A percentile compares a stretch with the other conserved stretches of the same genome.
Conservation (phyloP, 225 moss, liverwort and hornwort species). For the Rhytidiadelphus loreus region DNA sequence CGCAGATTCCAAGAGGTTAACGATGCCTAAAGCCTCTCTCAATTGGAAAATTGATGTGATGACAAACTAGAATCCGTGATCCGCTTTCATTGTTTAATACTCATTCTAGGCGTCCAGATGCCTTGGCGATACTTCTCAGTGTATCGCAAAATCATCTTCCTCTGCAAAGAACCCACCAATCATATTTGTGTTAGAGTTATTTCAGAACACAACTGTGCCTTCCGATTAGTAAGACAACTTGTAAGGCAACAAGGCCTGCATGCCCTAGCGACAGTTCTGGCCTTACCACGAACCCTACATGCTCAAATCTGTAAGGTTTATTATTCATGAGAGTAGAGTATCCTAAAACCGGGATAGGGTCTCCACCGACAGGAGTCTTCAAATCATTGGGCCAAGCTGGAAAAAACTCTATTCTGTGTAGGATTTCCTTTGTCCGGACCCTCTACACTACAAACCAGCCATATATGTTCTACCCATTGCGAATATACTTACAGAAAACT, state of each 20-base stretch:
- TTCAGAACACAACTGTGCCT: background rate
- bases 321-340: background rate
- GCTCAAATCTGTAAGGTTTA: background rate
- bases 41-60: background rate
- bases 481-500: background rate
- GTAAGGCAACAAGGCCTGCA: background rate
- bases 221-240: background rate
- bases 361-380: too few species aligned
- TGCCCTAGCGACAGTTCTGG: background rate
- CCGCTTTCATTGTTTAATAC: constrained; percentile 8
- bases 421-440: background rate
- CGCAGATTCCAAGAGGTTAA: constrained; percentile 3
- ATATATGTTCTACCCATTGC: background rate
- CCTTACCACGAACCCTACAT: background rate
- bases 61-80: background rate
- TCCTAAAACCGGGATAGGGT: background rate
- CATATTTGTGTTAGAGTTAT: background rate
- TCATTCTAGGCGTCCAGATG: constrained; percentile 57
- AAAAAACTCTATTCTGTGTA: background rate
- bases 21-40: constrained; percentile 1
- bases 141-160: constrained; percentile 73
- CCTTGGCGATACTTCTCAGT: constrained; percentile 88
- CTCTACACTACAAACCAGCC: too few species aligned
- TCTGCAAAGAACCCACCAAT: constrained; percentile 25
- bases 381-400: background rate